A percentile compares a stretch with the other conserved stretches of the same genome.
phyloP scores from a whole-genome alignment of 257 asterid species.

The Solanum pennellii region DNA sequence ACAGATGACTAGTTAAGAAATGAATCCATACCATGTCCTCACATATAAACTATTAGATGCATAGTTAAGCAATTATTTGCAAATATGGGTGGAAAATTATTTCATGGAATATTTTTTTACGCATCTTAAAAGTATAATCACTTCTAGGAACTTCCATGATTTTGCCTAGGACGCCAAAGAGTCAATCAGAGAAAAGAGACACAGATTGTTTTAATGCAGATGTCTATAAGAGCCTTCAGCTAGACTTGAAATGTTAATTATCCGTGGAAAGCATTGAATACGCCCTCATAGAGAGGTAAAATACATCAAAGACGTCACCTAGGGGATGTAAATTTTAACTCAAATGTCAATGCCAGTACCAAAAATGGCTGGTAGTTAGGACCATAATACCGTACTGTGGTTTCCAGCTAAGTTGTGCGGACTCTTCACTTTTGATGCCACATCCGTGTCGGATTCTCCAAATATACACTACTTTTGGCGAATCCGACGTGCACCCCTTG shows the following conservation, averaged over 20 bases:
- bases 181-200: background rate
- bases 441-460: too few species aligned
- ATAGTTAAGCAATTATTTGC: background rate
- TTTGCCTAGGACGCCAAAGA: background rate
- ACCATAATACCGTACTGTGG: background rate
- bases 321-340: background rate
- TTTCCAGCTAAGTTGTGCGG: background rate
- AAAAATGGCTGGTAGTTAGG: background rate
- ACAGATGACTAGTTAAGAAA: background rate
- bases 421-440: too few species aligned
- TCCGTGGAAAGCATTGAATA: background rate
- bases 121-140: background rate
- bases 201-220: background rate
- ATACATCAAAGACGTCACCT: background rate
- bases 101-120: background rate
- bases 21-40: background rate
- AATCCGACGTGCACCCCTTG: too few species aligned
- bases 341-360: background rate
- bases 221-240: background rate
- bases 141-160: background rate
- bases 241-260: background rate
- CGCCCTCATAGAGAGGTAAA: background rate
- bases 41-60: background rate
- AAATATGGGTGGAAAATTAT: background rate
- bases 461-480: too few species aligned